These are phyloP conservation scores for Pleurotus eryngii DNA, from an alignment of 768 basidiomycete genomes.

Conservation along the genomic window DNA sequence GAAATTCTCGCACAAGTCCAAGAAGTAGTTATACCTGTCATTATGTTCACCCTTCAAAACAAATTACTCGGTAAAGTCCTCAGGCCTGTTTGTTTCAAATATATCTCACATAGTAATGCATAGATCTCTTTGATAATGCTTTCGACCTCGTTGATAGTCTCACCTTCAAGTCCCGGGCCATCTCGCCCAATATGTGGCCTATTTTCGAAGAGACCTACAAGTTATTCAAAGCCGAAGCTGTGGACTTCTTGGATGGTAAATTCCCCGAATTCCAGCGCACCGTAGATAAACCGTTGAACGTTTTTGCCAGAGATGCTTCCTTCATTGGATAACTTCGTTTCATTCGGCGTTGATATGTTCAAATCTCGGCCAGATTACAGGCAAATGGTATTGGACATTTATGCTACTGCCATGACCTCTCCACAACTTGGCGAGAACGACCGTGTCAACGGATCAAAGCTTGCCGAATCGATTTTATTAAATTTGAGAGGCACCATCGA, in stretches of 20 bases:
- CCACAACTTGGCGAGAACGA: conserved; percentile 81
- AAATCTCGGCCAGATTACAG: conserved; percentile 72
- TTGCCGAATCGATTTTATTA: conserved; percentile 79
- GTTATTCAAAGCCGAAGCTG: conserved; percentile 77
- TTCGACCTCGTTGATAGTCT: conserved; percentile 83
- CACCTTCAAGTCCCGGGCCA: conserved; percentile 74
- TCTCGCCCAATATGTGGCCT: conserved; percentile 84
- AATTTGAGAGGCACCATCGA: conserved; percentile 77
- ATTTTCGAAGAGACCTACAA: conserved; percentile 81
- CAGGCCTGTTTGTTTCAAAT: neutral
- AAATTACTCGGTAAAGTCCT: conserved; percentile 62
- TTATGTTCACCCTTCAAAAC: conserved; percentile 72
- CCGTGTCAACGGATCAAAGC: conserved; percentile 78
- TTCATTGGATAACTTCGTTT: conserved; percentile 84
- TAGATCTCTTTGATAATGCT: conserved; percentile 85
- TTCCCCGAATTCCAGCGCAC: conserved; percentile 2
- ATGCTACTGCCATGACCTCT: conserved; percentile 66
- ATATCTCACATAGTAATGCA: conserved; percentile 1
- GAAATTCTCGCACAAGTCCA: conserved; percentile 80
- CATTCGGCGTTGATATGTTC: conserved; percentile 76
- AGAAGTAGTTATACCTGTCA: conserved; percentile 76
- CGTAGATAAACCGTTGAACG: neutral
- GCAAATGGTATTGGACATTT: conserved; percentile 81
- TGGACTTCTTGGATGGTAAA: conserved; percentile 85
- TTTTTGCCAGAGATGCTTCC: conserved; percentile 72